phyloP scores from a whole-genome alignment of 345 rosid genomes.

The Reutealis trisperma region DNA sequence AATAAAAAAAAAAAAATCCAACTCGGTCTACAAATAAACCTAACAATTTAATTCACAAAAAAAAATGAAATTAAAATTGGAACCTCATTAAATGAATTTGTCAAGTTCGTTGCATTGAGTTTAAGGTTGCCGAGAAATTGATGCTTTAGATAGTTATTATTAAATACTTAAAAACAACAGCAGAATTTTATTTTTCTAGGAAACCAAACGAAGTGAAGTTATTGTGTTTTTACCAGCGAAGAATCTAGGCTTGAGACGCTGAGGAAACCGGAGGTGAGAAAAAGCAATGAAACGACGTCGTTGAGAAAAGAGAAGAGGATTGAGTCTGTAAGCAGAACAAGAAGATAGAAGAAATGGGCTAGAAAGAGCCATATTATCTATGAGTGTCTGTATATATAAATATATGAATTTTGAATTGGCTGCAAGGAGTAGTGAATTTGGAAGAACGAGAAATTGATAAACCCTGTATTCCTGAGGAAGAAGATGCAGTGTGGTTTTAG shows the following conservation, averaged over 20 bases:
- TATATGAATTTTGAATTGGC: no score
- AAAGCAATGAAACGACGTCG: slow-evolving; percentile 43
- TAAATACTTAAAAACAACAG: not conserved
- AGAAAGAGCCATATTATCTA: slow-evolving; percentile 28
- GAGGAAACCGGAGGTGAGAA: slow-evolving; percentile 30
- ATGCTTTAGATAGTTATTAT: not conserved
- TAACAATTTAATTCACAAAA: not conserved
- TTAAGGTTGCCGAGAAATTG: not conserved
- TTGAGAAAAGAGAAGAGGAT: slow-evolving; percentile 65
- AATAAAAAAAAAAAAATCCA: not conserved
- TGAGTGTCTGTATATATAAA: not conserved
- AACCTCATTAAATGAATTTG: not conserved
- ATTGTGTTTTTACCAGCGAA: slow-evolving; percentile 37
- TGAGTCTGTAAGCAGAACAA: slow-evolving; percentile 57
- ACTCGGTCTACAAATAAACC: not conserved
- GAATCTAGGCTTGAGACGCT: slow-evolving; percentile 23
- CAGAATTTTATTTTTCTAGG: not conserved
- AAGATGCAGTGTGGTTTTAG: slow-evolving; percentile 1
- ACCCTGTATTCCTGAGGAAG: not conserved
- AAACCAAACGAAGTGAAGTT: not conserved
- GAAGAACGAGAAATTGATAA: not conserved
- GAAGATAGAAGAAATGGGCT: slow-evolving; percentile 52
- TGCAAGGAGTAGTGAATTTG: not conserved
- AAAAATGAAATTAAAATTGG: not conserved
- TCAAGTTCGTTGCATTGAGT: not conserved